phyloP scores from a whole-genome alignment of 805 yeast species.

The Lipomyces sp. region DNA sequence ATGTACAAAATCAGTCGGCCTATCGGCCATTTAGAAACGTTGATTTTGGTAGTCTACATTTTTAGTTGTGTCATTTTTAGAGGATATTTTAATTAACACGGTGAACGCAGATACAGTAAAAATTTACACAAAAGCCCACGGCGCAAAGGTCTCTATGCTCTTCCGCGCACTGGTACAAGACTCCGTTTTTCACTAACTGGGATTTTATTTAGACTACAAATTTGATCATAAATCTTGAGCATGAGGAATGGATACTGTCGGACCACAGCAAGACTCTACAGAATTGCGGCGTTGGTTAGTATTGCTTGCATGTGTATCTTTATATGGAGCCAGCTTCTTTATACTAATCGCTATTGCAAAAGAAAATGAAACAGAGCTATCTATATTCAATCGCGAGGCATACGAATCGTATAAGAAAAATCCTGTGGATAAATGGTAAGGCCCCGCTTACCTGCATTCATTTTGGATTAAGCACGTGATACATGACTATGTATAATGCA shows the following conservation, averaged over 20 bases:
- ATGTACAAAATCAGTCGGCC: slow-evolving; percentile 56
- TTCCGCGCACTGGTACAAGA: not conserved
- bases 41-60: slow-evolving; percentile 34
- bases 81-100: not conserved
- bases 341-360: slow-evolving; percentile 17
- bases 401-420: slow-evolving; percentile 68
- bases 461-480: no score
- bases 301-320: slow-evolving; percentile 1
- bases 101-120: slow-evolving; percentile 47
- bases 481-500: no score
- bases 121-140: slow-evolving; percentile 91
- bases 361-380: slow-evolving; percentile 89
- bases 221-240: slow-evolving; percentile 82
- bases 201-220: slow-evolving; percentile 63
- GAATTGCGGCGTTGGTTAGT: slow-evolving; percentile 48
- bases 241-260: slow-evolving; percentile 67
- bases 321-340: slow-evolving; percentile 36
- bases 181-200: not conserved
- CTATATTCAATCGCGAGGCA: slow-evolving; percentile 67
- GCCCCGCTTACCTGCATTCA: no score
- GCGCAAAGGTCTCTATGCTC: slow-evolving; percentile 54
- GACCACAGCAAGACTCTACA: slow-evolving; percentile 44
- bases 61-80: not conserved
- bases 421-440: slow-evolving; percentile 88
- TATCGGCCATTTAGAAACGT: slow-evolving; percentile 81